phyloP scores from a whole-genome alignment of 495 filamentous ascomycete genomes.

The Penicillium canescens region DNA sequence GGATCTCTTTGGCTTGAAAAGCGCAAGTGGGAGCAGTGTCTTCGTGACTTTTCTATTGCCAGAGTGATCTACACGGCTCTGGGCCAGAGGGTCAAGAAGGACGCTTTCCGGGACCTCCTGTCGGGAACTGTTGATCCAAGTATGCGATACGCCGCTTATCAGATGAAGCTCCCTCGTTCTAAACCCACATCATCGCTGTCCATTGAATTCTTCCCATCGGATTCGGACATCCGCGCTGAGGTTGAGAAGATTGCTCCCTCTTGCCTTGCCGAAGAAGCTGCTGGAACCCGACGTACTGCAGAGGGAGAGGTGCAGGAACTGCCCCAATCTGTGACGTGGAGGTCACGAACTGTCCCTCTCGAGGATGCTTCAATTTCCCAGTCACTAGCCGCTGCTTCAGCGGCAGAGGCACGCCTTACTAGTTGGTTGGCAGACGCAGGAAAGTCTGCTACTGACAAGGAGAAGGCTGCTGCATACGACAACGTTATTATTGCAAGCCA shows the following conservation, averaged over 20 bases:
- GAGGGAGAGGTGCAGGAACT: slow-evolving; percentile 54
- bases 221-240: slow-evolving; percentile 59
- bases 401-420: slow-evolving; percentile 54
- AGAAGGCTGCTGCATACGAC: slow-evolving; percentile 82
- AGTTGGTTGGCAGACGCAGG: slow-evolving; percentile 42
- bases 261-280: slow-evolving; percentile 62
- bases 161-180: slow-evolving; percentile 79
- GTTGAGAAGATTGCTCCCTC: slow-evolving; percentile 74
- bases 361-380: slow-evolving; percentile 91
- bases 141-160: slow-evolving; percentile 91
- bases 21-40: slow-evolving; percentile 77
- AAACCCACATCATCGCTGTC: slow-evolving; percentile 77
- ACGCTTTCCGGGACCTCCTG: slow-evolving; percentile 82
- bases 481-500: slow-evolving; percentile 87
- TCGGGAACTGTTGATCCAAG: slow-evolving; percentile 88
- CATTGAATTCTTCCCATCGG: slow-evolving; percentile 67
- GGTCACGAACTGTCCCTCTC: slow-evolving; percentile 80
- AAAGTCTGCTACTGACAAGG: slow-evolving; percentile 45
- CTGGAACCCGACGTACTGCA: slow-evolving; percentile 54
- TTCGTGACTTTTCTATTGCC: slow-evolving; percentile 72
- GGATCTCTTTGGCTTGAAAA: slow-evolving; percentile 84
- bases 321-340: slow-evolving; percentile 83
- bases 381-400: slow-evolving; percentile 59
- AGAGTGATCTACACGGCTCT: slow-evolving; percentile 82
- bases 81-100: slow-evolving; percentile 59